Conservation (phyloP, 768 basidiomycete genomes). For the Mycena vulgaris region DNA sequence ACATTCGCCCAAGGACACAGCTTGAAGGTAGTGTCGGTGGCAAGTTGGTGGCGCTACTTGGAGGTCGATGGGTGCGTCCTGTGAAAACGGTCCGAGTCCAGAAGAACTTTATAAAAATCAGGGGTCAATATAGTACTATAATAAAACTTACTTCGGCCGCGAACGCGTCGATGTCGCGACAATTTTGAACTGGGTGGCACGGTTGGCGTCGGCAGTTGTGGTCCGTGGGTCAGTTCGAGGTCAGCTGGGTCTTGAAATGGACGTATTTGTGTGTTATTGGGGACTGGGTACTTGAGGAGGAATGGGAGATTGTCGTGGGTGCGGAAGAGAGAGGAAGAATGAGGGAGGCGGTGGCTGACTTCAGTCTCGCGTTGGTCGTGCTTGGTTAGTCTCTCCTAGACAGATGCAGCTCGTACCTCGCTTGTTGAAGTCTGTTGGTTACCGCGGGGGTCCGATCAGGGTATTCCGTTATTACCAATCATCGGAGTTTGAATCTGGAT, state of each 20-base stretch:
- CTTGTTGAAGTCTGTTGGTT: too few relatives aligned
- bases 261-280: neutral
- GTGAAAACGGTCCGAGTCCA: too few relatives aligned
- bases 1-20: too few relatives aligned
- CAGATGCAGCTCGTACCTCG: too few relatives aligned
- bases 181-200: neutral
- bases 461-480: too few relatives aligned
- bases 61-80: too few relatives aligned
- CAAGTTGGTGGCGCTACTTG: too few relatives aligned
- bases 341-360: neutral
- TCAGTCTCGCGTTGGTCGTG: neutral
- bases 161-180: neutral
- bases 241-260: neutral
- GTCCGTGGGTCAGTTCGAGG: too few relatives aligned
- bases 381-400: too few relatives aligned
- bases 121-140: neutral
- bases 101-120: neutral
- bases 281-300: neutral
- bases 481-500: too few relatives aligned
- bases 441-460: too few relatives aligned
- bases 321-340: neutral
- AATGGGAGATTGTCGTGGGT: neutral
- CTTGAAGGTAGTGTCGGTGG: too few relatives aligned
- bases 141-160: neutral
- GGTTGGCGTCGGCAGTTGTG: neutral